Conservation (phyloP, 441 rosid species). For the Pelargonium myrrhifolium region DNA sequence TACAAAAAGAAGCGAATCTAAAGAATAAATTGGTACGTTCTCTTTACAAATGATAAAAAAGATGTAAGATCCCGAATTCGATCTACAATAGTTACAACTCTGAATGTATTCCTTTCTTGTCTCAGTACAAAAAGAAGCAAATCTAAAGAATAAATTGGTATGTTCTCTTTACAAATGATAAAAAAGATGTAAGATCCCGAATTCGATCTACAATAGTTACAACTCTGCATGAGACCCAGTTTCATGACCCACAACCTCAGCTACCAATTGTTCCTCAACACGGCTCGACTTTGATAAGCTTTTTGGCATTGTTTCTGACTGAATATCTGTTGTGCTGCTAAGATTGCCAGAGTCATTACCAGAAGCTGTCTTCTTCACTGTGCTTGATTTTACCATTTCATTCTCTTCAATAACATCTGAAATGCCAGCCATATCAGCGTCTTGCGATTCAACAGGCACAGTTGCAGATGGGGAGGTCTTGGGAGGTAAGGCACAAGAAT, state of each 20-base stretch:
- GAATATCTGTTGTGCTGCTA: background rate
- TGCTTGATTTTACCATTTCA: slow-evolving; percentile 8
- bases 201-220: too few species aligned
- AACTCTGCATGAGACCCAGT: slow-evolving; percentile 4
- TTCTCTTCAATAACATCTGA: slow-evolving; percentile 9
- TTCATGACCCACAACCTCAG: slow-evolving; percentile 18
- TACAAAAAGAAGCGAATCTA: too few species aligned
- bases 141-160: too few species aligned
- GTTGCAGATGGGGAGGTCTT: slow-evolving; percentile 12
- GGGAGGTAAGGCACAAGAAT: slow-evolving; percentile 6
- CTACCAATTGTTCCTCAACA: slow-evolving; percentile 5
- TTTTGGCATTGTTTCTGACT: slow-evolving; percentile 14
- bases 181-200: too few species aligned
- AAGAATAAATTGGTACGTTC: too few species aligned
- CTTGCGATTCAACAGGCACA: slow-evolving; percentile 12
- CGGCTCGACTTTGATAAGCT: background rate
- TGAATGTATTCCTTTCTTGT: too few species aligned
- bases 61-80: too few species aligned
- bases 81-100: too few species aligned
- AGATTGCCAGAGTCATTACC: background rate
- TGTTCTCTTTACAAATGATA: too few species aligned
- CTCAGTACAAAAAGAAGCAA: too few species aligned
- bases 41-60: too few species aligned
- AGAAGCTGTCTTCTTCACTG: slow-evolving; percentile 13
- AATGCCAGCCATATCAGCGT: slow-evolving; percentile 8